A percentile compares a stretch with the other conserved stretches of the same genome.
phyloP scores from a whole-genome alignment of 2,329 filamentous ascomycete species.

The Peltaster fructicola region DNA sequence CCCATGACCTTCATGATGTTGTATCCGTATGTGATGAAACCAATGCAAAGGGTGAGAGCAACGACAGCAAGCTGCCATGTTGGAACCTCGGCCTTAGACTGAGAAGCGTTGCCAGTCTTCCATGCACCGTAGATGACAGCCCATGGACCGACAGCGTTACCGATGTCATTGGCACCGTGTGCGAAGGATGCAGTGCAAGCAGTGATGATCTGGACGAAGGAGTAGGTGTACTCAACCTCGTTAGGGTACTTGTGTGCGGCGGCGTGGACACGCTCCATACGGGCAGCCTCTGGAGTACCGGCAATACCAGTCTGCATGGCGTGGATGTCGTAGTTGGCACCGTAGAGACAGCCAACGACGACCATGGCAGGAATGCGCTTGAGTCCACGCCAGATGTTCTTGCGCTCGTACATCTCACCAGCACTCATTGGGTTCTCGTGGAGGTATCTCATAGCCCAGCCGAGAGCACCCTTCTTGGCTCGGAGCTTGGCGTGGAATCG shows the following conservation, averaged over 20 bases:
- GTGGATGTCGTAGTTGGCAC: conserved; percentile 69
- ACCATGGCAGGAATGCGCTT: conserved; percentile 54
- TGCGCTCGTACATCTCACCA: conserved; percentile 55
- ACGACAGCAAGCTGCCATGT: conserved; percentile 63
- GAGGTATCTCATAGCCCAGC: conserved; percentile 66
- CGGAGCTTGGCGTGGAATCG: conserved; percentile 46
- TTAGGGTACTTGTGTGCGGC: conserved; percentile 44
- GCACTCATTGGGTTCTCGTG: conserved; percentile 55
- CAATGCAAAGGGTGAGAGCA: conserved; percentile 34
- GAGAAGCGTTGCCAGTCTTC: conserved; percentile 28
- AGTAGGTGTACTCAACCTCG: conserved; percentile 45
- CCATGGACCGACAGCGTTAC: conserved; percentile 45
- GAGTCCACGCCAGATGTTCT: conserved; percentile 46
- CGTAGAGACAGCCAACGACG: conserved; percentile 48
- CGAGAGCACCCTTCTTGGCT: conserved; percentile 48
- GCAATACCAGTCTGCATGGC: conserved; percentile 51
- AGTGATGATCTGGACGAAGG: conserved; percentile 47
- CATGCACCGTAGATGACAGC: conserved; percentile 46
- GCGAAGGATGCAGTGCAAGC: conserved; percentile 58
- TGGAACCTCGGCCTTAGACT: conserved; percentile 47
- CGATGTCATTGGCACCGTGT: conserved; percentile 50
- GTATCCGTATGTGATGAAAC: conserved; percentile 45
- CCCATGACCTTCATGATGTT: conserved; percentile 45
- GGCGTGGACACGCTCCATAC: conserved; percentile 44
- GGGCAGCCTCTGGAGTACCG: conserved; percentile 54